These are phyloP conservation scores for Narthecium ossifragum DNA, from an alignment of 106 monocot genomes.

Conservation along the genomic window DNA sequence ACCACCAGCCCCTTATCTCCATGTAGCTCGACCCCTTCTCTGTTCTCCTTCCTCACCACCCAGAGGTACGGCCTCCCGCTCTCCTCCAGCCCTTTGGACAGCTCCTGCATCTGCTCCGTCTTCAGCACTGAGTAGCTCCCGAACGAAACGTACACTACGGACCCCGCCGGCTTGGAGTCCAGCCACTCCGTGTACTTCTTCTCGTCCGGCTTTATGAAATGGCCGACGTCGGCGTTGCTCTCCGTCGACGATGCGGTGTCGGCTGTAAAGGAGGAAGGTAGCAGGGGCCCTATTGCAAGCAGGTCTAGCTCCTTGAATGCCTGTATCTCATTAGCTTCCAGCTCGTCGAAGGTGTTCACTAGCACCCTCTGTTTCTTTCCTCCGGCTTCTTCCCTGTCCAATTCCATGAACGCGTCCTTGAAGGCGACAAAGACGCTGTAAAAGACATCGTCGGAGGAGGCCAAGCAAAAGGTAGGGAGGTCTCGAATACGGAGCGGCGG, in stretches of 20 bases:
- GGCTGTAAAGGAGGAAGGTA: not conserved
- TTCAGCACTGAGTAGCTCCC: conserved; percentile 29
- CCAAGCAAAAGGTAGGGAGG: conserved; percentile 30
- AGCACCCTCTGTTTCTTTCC: conserved; percentile 16
- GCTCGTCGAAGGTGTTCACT: conserved; percentile 33
- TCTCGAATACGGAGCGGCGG: conserved; percentile 22
- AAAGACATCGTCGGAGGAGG: not conserved
- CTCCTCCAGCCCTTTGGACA: conserved; percentile 24
- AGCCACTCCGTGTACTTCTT: conserved; percentile 46
- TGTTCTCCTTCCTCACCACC: conserved; percentile 39
- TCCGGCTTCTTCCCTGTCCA: not conserved
- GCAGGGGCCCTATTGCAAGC: conserved; percentile 23
- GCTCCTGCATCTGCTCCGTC: conserved; percentile 33
- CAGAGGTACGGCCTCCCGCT: conserved; percentile 40
- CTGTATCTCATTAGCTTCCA: conserved; percentile 16
- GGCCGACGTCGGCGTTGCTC: not conserved
- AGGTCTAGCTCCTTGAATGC: conserved; percentile 1
- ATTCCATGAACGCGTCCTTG: conserved; percentile 1
- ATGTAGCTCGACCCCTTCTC: conserved; percentile 6
- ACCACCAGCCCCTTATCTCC: conserved; percentile 24
- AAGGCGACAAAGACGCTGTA: not conserved
- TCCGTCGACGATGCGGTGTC: not conserved
- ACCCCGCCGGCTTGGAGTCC: conserved; percentile 24
- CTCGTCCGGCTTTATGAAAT: conserved; percentile 26
- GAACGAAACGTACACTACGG: conserved; percentile 52